Conservation (phyloP, 2,329 filamentous ascomycete species). For the Clarireedia paspali region DNA sequence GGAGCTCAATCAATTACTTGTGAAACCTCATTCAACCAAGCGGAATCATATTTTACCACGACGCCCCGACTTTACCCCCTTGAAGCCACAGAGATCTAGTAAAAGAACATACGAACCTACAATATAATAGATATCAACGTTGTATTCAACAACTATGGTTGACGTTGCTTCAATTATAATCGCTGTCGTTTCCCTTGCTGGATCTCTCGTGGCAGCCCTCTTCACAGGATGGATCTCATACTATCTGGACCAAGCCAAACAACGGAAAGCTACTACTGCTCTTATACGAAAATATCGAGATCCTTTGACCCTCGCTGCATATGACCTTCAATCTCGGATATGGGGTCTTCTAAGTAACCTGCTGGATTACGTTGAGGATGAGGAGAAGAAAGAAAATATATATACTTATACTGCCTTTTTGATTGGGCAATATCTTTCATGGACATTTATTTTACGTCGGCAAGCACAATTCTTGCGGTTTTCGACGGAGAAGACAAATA, state of each 20-base stretch:
- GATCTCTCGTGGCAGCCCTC: slow-evolving; percentile 20
- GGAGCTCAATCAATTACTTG: background rate
- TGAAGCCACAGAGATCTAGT: background rate
- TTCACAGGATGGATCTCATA: slow-evolving; percentile 25
- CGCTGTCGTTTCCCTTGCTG: slow-evolving; percentile 22
- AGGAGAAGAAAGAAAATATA: slow-evolving; percentile 16
- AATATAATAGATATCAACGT: background rate
- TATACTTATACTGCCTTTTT: slow-evolving; percentile 22
- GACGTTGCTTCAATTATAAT: slow-evolving; percentile 22
- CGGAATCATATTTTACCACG: background rate
- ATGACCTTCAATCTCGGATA: slow-evolving; percentile 21
- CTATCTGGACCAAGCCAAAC: slow-evolving; percentile 22
- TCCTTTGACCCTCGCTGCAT: slow-evolving; percentile 20
- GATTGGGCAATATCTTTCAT: slow-evolving; percentile 23
- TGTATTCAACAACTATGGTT: slow-evolving; percentile 12
- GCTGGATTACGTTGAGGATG: slow-evolving; percentile 12
- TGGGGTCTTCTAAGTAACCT: slow-evolving; percentile 16
- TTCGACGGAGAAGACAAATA: slow-evolving; percentile 21
- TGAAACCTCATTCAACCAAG: background rate
- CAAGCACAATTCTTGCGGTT: slow-evolving; percentile 23
- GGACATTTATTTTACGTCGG: slow-evolving; percentile 22
- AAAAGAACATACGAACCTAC: background rate
- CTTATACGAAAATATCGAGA: slow-evolving; percentile 24
- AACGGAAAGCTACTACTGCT: slow-evolving; percentile 18
- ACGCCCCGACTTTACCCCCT: background rate